phyloP scores from a whole-genome alignment of 352 stramenopile genomes.

The Hyaloperonospora arabidopsidis region DNA sequence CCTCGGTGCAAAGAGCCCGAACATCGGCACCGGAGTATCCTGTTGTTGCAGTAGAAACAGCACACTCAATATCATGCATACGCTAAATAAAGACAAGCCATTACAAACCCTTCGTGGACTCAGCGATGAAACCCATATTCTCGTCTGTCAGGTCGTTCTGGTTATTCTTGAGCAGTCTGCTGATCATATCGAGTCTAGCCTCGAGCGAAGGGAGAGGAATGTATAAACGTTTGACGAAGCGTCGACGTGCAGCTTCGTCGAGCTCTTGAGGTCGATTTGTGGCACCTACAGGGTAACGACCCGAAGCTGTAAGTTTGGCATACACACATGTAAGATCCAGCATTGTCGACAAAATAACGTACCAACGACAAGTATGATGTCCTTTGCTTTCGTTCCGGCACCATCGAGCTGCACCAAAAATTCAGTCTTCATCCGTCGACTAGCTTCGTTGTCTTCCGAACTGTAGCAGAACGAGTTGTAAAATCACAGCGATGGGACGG shows the following conservation, averaged over 20 bases:
- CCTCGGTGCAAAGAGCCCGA: constrained; percentile 94
- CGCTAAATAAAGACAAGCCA: too few relatives aligned
- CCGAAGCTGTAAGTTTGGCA: not conserved
- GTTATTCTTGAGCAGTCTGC: constrained; percentile 90
- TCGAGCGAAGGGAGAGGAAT: constrained; percentile 91
- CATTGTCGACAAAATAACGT: constrained; percentile 2
- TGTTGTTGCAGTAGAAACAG: constrained; percentile 9
- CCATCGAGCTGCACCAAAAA: constrained; percentile 98
- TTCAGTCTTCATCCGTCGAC: constrained; percentile 96
- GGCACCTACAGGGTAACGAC: constrained; percentile 49
- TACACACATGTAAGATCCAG: not conserved
- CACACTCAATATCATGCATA: constrained; percentile 7
- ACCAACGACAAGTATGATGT: constrained; percentile 87
- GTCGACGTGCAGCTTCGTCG: constrained; percentile 93
- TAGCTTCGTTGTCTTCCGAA: constrained; percentile 96
- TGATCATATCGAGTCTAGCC: constrained; percentile 85
- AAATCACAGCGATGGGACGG: not conserved
- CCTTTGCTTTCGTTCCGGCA: constrained; percentile 85
- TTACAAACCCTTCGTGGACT: constrained; percentile 63
- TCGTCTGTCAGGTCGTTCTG: constrained; percentile 77
- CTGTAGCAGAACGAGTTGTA: constrained; percentile 22
- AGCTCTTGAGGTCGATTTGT: constrained; percentile 97
- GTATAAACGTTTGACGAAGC: constrained; percentile 97
- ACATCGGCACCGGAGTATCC: constrained; percentile 98
- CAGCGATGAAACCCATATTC: constrained; percentile 87